These are phyloP conservation scores for Zelonia costaricensis DNA, from an alignment of 208 protist species.

Conservation along the genomic window DNA sequence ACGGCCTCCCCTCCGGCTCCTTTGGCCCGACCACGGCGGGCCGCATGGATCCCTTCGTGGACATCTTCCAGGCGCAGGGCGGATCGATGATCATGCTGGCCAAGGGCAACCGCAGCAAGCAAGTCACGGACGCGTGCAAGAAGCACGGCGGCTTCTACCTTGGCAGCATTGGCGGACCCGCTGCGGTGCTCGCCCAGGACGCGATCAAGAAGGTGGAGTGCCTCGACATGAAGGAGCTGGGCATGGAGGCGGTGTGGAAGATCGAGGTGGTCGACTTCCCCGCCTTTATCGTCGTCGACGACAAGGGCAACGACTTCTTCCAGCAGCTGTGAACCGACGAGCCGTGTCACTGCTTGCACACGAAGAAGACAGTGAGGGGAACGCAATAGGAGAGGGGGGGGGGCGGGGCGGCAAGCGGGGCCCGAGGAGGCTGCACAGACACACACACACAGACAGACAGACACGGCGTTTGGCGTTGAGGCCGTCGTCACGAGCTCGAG, in stretches of 20 bases:
- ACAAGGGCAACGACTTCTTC: constrained; percentile 98
- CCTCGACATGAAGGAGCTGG: constrained; percentile 90
- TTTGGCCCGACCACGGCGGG: constrained; percentile 97
- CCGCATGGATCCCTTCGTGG: constrained; percentile 97
- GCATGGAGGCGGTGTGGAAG: constrained; percentile 94
- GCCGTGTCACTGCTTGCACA: no score
- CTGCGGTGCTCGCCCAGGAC: constrained; percentile 94
- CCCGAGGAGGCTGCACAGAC: no score
- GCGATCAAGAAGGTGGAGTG: constrained; percentile 95
- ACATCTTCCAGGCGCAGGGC: constrained; percentile 91
- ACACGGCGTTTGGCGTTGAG: no score
- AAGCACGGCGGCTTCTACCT: constrained; percentile 97
- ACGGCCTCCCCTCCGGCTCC: constrained; percentile 93
- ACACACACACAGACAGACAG: no score
- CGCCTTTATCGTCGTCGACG: constrained; percentile 97
- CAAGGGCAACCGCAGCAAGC: constrained; percentile 95
- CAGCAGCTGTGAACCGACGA: constrained; percentile 50
- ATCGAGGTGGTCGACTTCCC: constrained; percentile 97
- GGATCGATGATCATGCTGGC: constrained; percentile 94
- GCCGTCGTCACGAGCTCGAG: no score
- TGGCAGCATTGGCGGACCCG: constrained; percentile 96
- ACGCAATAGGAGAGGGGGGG: no score
- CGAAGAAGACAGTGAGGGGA: no score
- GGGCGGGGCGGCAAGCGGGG: no score
- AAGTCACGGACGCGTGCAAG: constrained; percentile 94